Conservation (phyloP, 192 early-diverging fungal species). For the Diversispora epigaea region DNA sequence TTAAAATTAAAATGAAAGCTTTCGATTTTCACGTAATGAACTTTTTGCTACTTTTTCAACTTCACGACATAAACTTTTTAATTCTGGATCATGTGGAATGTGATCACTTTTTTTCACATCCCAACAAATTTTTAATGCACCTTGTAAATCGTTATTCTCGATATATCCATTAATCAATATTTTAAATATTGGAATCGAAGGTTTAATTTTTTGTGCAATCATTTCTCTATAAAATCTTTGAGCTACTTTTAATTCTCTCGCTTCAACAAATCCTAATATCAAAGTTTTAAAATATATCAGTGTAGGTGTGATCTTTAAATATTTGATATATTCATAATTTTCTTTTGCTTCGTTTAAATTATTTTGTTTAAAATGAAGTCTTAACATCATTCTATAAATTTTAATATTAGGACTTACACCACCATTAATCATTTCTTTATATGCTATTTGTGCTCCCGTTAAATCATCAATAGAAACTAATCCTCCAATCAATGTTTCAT, state of each 20-base stretch:
- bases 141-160: background rate
- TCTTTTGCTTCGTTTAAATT: slow-evolving; percentile 10
- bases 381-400: slow-evolving; percentile 17
- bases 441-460: slow-evolving; percentile 4
- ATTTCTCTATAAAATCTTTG: slow-evolving; percentile 1
- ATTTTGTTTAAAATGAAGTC: background rate
- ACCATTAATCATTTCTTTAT: slow-evolving; percentile 16
- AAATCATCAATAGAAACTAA: background rate
- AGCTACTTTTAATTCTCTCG: background rate
- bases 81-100: background rate
- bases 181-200: background rate
- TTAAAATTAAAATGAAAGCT: background rate
- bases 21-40: background rate
- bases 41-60: background rate
- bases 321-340: slow-evolving; percentile 3
- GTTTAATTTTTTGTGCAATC: background rate
- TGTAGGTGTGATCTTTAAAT: background rate
- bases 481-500: slow-evolving; percentile 17
- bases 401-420: background rate
- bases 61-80: slow-evolving; percentile 11
- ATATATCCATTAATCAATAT: slow-evolving; percentile 11
- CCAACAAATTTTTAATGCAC: slow-evolving; percentile 14
- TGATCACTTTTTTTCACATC: slow-evolving; percentile 4
- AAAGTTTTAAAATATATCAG: slow-evolving; percentile 6
- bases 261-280: slow-evolving; percentile 16